phyloP scores from a whole-genome alignment of 768 basidiomycete species.

The Scleroderma citrinum region DNA sequence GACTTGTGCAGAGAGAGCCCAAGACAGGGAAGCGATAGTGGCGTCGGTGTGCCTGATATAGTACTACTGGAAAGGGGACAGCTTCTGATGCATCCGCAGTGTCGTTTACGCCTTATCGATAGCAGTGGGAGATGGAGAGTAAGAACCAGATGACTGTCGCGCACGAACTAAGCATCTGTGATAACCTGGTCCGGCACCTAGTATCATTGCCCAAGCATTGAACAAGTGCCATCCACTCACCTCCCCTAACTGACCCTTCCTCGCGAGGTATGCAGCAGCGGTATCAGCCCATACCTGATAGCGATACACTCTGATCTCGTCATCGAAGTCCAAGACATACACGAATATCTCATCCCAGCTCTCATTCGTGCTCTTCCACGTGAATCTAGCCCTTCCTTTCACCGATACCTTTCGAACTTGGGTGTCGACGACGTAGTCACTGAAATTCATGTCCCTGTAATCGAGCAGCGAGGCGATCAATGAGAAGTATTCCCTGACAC shows the following conservation, averaged over 20 bases:
- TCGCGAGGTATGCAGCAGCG: slow-evolving; percentile 56
- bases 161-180: background rate
- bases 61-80: no score
- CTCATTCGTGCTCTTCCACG: slow-evolving; percentile 47
- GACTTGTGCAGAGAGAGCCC: no score
- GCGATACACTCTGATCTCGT: slow-evolving; percentile 45
- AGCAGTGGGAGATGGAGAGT: no score
- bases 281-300: slow-evolving; percentile 71
- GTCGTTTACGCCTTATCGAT: no score
- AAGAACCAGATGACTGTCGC: background rate
- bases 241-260: slow-evolving; percentile 37
- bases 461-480: slow-evolving; percentile 40
- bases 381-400: slow-evolving; percentile 50
- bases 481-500: slow-evolving; percentile 45
- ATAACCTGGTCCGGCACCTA: no score
- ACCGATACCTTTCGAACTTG: slow-evolving; percentile 46
- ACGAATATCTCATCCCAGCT: slow-evolving; percentile 59
- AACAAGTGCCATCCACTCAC: slow-evolving; percentile 4
- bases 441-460: slow-evolving; percentile 49
- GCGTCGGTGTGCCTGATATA: no score
- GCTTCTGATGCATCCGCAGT: no score
- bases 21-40: no score
- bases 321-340: slow-evolving; percentile 57
- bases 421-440: slow-evolving; percentile 49
- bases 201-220: background rate